Evolutionary conservation across 257 asterid genomes (phyloP).

Genomic region (Eustoma russellianum): DNA sequence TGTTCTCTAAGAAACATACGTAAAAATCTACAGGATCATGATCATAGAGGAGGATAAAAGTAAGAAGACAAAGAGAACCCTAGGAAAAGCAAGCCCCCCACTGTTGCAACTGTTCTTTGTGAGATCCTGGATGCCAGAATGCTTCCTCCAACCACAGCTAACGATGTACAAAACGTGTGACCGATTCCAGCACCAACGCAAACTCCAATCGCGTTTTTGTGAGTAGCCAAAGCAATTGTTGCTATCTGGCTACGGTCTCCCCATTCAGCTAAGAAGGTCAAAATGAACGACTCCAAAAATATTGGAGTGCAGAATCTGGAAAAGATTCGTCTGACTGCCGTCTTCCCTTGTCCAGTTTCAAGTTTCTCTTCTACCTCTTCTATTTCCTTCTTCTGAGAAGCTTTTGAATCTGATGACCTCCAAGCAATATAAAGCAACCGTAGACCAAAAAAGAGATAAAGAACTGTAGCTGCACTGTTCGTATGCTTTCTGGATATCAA

Average conservation of each 20-base stretch:
- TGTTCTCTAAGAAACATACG: no score
- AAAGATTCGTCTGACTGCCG: conserved; percentile 58
- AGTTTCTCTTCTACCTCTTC: conserved; percentile 97
- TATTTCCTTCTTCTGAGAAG: conserved; percentile 85
- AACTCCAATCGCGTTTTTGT: conserved; percentile 88
- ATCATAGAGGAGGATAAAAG: conserved; percentile 79
- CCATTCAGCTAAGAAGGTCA: conserved; percentile 98
- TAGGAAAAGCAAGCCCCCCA: conserved; percentile 88
- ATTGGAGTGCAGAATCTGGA: conserved; percentile 86
- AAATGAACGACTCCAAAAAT: conserved; percentile 78
- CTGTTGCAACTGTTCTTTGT: conserved; percentile 82
- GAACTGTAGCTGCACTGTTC: conserved; percentile 94
- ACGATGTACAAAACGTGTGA: conserved; percentile 80
- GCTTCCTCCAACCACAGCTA: conserved; percentile 97
- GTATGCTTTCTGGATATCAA: conserved; percentile 96
- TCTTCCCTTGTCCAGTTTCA: conserved; percentile 78
- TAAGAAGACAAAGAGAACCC: conserved; percentile 83
- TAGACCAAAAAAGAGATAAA: conserved; percentile 80
- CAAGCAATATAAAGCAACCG: conserved; percentile 91
- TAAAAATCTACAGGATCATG: conserved; percentile 24
- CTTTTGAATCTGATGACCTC: conserved; percentile 83
- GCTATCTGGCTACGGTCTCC: conserved; percentile 99
- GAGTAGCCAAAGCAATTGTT: conserved; percentile 96
- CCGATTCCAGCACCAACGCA: conserved; percentile 79
- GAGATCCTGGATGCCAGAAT: conserved; percentile 94